A percentile compares a stretch with the other conserved stretches of the same genome.
Conservation (phyloP, 495 filamentous ascomycete species). For the Tetracladium marchalianum region DNA sequence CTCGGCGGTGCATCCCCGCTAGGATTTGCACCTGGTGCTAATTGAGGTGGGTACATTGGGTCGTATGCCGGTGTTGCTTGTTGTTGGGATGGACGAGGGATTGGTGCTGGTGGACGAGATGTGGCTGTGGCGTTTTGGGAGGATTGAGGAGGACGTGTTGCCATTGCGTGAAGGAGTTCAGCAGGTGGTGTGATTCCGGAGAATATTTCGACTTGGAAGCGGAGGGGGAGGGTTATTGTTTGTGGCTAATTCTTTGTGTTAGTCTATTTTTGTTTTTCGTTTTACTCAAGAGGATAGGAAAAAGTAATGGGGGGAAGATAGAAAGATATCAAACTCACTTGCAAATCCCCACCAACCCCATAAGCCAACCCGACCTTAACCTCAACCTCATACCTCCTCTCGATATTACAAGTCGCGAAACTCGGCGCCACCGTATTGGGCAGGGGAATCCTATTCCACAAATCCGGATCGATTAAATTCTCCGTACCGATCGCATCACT, state of each 20-base stretch:
- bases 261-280: conserved; percentile 2
- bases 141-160: conserved; percentile 20
- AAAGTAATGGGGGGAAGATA: background rate
- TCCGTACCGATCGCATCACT: conserved; percentile 55
- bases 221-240: conserved; percentile 61
- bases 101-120: conserved; percentile 8
- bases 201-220: conserved; percentile 70
- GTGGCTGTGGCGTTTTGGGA: conserved; percentile 28
- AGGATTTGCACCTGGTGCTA: conserved; percentile 30
- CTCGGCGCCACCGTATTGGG: conserved; percentile 78
- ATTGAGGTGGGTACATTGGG: conserved; percentile 36
- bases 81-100: background rate
- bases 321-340: conserved; percentile 31
- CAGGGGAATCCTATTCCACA: conserved; percentile 62
- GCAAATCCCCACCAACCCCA: conserved; percentile 36
- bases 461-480: conserved; percentile 46
- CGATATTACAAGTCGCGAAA: conserved; percentile 85
- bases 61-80: conserved; percentile 18
- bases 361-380: conserved; percentile 61
- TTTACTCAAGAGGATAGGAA: background rate
- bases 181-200: conserved; percentile 84
- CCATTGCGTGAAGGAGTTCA: conserved; percentile 61
- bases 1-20: conserved; percentile 63
- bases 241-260: conserved; percentile 41
- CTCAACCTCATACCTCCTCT: conserved; percentile 72